Base-by-base conservation (phyloP, 148 eudicot genomes). In the Salicornia ramosissima region DNA sequence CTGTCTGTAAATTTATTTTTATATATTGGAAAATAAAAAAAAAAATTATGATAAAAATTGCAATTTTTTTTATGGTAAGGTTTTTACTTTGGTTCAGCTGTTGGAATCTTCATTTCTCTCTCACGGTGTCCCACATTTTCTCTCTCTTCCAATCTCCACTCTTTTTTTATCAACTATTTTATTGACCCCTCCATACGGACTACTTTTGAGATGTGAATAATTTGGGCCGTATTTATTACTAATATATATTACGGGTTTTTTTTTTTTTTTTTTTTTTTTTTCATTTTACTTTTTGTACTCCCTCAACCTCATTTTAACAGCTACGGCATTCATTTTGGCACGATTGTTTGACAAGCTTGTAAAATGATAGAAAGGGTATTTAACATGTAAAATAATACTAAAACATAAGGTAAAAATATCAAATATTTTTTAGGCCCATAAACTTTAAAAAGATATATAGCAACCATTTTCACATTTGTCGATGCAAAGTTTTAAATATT, bases 91-190 rank as follows among this genome's bases (percentile, higher is more conserved):
- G 40, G 66, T 72, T 65, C 34, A 59, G 80, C 63, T 66, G 64
- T 71, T 74, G 84, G 92, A 87, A 90, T 90, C 92, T 87, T 84
- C 73, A 62, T 43, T 49, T 61, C 31, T 57, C 56, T 64, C 78
- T 68, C 72, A 72, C 66, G 5, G 15, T 46, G 50, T 78, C 70
- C 64, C 71, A 61, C 68, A 49, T 50, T 36, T 29, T 29, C 75
- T 50, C 65, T 74, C 71, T 63, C 74, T 43, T 72, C 36, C 47
- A 49, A 50, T 69, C 69, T 69, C 70, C 70, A 47, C 77, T 78
- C 58, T 71, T 49, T 75, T n/a, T 43, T 43, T 69, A 46, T 43
- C 19, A 31, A 22, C 36, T 74, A 74, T 65, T 53, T 63, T 69
- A 68, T 67, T 53, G 63, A 47, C 70, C 52, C 15, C 49, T 12